Conservation (phyloP, 768 basidiomycete species). For the Pleurotus citrinopileatus region DNA sequence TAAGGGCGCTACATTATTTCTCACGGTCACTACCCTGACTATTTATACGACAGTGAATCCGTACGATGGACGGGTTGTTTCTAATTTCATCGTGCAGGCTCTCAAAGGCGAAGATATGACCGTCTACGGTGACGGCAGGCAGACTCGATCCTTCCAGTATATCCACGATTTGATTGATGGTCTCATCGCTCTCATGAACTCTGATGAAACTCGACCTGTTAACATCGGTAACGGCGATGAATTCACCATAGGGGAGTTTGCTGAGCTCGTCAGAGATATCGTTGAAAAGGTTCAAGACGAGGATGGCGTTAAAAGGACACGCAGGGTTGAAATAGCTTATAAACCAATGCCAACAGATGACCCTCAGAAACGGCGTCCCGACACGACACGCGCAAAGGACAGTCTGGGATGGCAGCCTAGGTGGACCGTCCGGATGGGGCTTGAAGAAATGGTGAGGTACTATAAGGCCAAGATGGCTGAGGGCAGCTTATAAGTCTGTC, state of each 20-base stretch:
- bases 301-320: constrained; percentile 54
- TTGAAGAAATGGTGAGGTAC: constrained; percentile 94
- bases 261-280: constrained; percentile 85
- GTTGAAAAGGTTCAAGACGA: constrained; percentile 92
- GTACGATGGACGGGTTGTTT: constrained; percentile 94
- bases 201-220: constrained; percentile 86
- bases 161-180: constrained; percentile 98
- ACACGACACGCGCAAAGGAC: constrained; percentile 88
- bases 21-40: constrained; percentile 21
- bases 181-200: constrained; percentile 93
- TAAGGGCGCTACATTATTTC: constrained; percentile 28
- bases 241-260: constrained; percentile 94
- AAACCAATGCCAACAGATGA: constrained; percentile 88
- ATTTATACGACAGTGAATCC: constrained; percentile 86
- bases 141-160: constrained; percentile 97
- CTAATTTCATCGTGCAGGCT: constrained; percentile 98
- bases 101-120: constrained; percentile 96
- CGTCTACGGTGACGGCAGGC: constrained; percentile 90
- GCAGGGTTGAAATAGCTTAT: constrained; percentile 67
- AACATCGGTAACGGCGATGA: constrained; percentile 97
- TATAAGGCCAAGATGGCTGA: constrained; percentile 90
- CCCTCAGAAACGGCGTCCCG: constrained; percentile 91
- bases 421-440: constrained; percentile 90
- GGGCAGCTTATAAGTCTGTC: constrained; percentile 54
- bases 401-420: constrained; percentile 85